Evolutionary conservation across 2,329 filamentous ascomycete genomes (phyloP), one percentile per base, ranked within the genome.

Genomic region (Seiridium unicorne): DNA sequence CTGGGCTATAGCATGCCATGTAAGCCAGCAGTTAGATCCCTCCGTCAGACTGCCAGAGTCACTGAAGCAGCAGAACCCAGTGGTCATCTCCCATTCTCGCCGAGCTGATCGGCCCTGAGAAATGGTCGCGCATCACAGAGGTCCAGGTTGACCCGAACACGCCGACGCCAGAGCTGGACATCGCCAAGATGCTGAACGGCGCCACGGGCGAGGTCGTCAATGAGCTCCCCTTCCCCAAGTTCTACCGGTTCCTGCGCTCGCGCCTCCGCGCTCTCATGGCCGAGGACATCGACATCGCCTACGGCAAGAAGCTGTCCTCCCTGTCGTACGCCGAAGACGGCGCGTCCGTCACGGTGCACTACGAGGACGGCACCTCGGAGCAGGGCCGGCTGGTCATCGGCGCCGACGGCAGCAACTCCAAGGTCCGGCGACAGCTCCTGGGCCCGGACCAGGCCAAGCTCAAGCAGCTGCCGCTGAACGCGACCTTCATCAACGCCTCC

Each of bases 401-500:
- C 9, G 70, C 73, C 34, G 74, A 76, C 61, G 72, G 72, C 9
- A 64, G 69, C 40, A 67, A 69, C 32, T 75, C 73, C 53, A 51
- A 49, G 0, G 68, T 72, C 8, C 63, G 73, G 31, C 60, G 57
- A 7, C 47, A 66, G 40, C 66, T 78, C 4, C 62, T 78, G 3
- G 73, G 70, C 5, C 56, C 69, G 4, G 62, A 70, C 55, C 44
- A 48, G 1, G 70, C 71, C 3, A 60, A 67, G 34, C 72, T 77
- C 35, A 74, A 73, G 61, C 69, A 66, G 31, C 68, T 83, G 5
- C 76, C 78, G 2, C 76, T 79, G 57, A 75, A 72, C 3, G 77
- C 79, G 7, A 79, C 77, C 1, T 80, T 81, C 59, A 71, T 80
- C 11, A 77, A 79, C 55, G 69, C 73, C 4, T 73, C 65, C 51